phyloP scores from a whole-genome alignment of 352 stramenopile species.

The Pythium brassicae region DNA sequence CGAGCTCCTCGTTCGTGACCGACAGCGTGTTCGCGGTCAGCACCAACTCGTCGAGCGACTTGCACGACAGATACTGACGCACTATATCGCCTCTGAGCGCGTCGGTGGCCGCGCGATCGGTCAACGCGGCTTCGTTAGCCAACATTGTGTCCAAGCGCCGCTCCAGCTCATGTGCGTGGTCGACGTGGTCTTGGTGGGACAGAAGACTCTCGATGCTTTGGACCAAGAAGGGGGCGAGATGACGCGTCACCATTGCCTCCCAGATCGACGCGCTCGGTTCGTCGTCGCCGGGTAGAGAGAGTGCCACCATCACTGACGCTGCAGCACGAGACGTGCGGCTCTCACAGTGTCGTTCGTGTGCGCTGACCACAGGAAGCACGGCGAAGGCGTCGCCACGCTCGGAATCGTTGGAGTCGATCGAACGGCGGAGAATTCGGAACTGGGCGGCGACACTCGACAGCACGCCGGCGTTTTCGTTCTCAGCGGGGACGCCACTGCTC shows the following conservation, averaged over 20 bases:
- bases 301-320: neutral
- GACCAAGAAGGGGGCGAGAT: constrained; percentile 7
- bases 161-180: neutral
- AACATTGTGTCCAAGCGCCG: neutral
- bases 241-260: neutral
- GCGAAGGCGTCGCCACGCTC: neutral
- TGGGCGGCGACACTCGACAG: constrained; percentile 1
- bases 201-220: constrained; percentile 4
- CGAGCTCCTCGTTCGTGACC: constrained; percentile 2
- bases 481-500: neutral
- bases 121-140: neutral
- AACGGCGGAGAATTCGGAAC: constrained; percentile 14
- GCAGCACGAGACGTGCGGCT: too few relatives aligned
- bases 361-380: constrained; percentile 1
- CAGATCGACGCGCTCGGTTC: neutral
- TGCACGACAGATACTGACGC: constrained; percentile 1
- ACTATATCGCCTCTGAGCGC: neutral
- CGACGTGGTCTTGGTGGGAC: neutral
- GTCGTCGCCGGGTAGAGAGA: neutral
- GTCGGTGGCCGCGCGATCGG: neutral
- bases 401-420: constrained; percentile 1
- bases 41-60: constrained; percentile 10
- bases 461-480: neutral
- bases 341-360: neutral
- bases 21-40: constrained; percentile 5